A percentile compares a stretch with the other conserved stretches of the same genome.
Conservation (phyloP, 2,329 filamentous ascomycete genomes). For the Monascus ruber region DNA sequence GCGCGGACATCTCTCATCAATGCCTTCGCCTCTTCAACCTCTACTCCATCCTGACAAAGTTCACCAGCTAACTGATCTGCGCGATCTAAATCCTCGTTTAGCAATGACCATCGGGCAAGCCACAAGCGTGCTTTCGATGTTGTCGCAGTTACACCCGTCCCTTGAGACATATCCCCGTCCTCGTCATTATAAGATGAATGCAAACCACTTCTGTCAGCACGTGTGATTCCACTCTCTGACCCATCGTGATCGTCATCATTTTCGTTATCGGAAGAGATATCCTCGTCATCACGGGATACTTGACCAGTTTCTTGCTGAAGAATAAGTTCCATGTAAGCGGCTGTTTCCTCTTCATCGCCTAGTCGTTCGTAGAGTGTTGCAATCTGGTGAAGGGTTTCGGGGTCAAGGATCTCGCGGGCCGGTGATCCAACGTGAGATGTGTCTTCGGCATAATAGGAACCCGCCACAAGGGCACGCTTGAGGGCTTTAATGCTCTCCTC, state of each 20-base stretch:
- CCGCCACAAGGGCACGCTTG: conserved; percentile 80
- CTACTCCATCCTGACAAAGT: conserved; percentile 87
- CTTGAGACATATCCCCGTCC: conserved; percentile 31
- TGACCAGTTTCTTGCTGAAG: conserved; percentile 81
- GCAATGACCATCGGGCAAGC: conserved; percentile 75
- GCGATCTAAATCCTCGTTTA: conserved; percentile 59
- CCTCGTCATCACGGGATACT: conserved; percentile 25
- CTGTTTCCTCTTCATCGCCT: conserved; percentile 65
- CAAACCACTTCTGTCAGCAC: conserved; percentile 49
- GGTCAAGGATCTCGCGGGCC: conserved; percentile 59
- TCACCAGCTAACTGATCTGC: conserved; percentile 78
- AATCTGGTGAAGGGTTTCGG: conserved; percentile 82
- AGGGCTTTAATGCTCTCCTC: conserved; percentile 90
- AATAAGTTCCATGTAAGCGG: conserved; percentile 91
- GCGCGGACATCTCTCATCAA: conserved; percentile 77
- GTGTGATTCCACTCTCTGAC: conserved; percentile 30
- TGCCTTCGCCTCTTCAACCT: conserved; percentile 94
- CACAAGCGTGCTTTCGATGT: conserved; percentile 90
- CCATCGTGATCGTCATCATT: conserved; percentile 12
- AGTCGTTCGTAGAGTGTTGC: conserved; percentile 78
- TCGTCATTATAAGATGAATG: conserved; percentile 17
- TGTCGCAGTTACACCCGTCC: conserved; percentile 78
- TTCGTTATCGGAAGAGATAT: conserved; percentile 21
- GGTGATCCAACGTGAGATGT: conserved; percentile 10
- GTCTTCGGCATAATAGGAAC: conserved; percentile 59